Evolutionary conservation across 306 rosid genomes (phyloP).

Genomic region (Arachis stenosperma): DNA sequence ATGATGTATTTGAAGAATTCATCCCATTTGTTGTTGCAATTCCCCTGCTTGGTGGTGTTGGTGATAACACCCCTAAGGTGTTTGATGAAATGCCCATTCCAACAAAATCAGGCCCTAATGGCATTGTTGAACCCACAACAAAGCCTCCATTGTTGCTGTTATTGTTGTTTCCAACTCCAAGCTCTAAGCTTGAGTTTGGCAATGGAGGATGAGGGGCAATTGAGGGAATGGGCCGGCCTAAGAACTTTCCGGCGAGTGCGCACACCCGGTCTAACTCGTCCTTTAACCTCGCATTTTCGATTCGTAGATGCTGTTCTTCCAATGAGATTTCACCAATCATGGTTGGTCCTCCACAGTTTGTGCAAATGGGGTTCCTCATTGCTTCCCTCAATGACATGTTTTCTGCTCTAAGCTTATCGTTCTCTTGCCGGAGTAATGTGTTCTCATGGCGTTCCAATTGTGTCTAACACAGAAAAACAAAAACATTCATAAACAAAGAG

Average conservation of each 20-base stretch:
- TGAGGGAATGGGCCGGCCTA: slow-evolving; percentile 77
- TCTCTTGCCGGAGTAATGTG: slow-evolving; percentile 79
- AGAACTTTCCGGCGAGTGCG: slow-evolving; percentile 76
- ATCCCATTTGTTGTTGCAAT: neutral
- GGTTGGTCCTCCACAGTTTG: slow-evolving; percentile 88
- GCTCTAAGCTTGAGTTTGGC: slow-evolving; percentile 76
- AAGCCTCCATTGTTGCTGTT: slow-evolving; percentile 47
- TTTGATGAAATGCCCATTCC: slow-evolving; percentile 52
- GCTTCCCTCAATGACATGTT: slow-evolving; percentile 93
- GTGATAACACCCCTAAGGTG: slow-evolving; percentile 45
- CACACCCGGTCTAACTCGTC: slow-evolving; percentile 90
- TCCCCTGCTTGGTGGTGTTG: slow-evolving; percentile 43
- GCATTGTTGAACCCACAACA: slow-evolving; percentile 63
- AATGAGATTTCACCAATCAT: slow-evolving; percentile 81
- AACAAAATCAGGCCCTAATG: slow-evolving; percentile 66
- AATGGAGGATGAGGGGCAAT: no score
- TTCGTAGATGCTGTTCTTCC: slow-evolving; percentile 87
- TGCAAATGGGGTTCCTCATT: slow-evolving; percentile 83
- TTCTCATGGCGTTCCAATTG: slow-evolving; percentile 96
- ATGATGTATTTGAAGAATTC: no score
- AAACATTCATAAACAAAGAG: neutral
- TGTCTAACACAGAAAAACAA: slow-evolving; percentile 54
- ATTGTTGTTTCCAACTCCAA: slow-evolving; percentile 74
- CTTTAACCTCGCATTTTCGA: slow-evolving; percentile 81
- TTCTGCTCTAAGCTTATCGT: slow-evolving; percentile 87